These are phyloP conservation scores for Skeletonema tropicum DNA, from an alignment of 108 stramenopile genomes.

Conservation along the genomic window DNA sequence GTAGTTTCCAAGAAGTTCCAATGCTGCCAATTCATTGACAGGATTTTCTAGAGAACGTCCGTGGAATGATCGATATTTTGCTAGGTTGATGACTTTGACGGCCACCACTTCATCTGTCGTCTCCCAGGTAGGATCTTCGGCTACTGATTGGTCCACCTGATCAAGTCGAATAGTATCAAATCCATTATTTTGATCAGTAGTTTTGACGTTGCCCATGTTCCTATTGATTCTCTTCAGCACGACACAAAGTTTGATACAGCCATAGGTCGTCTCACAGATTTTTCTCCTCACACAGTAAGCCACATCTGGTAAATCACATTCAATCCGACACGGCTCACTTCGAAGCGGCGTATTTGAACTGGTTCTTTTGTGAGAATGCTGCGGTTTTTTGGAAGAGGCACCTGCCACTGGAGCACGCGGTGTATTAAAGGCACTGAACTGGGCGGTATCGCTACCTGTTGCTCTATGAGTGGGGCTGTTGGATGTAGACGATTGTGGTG, in stretches of 20 bases:
- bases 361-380: constrained; percentile 6
- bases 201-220: not conserved
- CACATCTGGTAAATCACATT: constrained; percentile 24
- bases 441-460: constrained; percentile 5
- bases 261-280: constrained; percentile 39
- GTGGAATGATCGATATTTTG: constrained; percentile 30
- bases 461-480: not conserved
- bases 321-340: constrained; percentile 15
- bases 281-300: constrained; percentile 45
- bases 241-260: constrained; percentile 34
- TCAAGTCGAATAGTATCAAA: constrained; percentile 4
- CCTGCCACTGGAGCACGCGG: not conserved
- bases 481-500: not conserved
- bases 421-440: constrained; percentile 6
- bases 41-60: constrained; percentile 57
- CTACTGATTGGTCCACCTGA: not conserved
- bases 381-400: not conserved
- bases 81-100: constrained; percentile 41
- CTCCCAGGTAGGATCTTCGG: constrained; percentile 33
- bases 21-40: constrained; percentile 60
- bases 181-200: not conserved
- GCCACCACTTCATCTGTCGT: constrained; percentile 47
- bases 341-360: not conserved
- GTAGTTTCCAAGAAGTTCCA: constrained; percentile 55
- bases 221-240: constrained; percentile 33